Conservation (phyloP, 768 basidiomycete species). For the Mycena alexandri region DNA sequence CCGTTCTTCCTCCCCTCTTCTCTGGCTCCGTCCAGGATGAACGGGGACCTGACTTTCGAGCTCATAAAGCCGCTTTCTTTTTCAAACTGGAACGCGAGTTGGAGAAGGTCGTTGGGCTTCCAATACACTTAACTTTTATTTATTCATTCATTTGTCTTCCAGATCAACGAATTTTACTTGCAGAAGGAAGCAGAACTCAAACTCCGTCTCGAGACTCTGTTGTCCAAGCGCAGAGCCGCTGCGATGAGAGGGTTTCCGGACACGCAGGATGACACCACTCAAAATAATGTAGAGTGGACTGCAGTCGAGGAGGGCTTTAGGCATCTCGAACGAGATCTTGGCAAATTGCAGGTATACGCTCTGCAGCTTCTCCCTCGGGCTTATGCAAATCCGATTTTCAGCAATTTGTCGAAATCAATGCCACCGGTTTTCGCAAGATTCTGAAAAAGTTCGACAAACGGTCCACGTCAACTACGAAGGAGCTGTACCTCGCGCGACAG, state of each 20-base stretch:
- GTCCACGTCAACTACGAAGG: slow-evolving; percentile 94
- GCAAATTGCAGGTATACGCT: slow-evolving; percentile 86
- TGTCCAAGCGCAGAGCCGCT: slow-evolving; percentile 92
- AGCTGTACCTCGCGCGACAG: slow-evolving; percentile 94
- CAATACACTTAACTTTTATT: slow-evolving; percentile 24
- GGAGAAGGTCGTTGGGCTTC: slow-evolving; percentile 79
- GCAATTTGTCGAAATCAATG: slow-evolving; percentile 99
- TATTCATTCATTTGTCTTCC: slow-evolving; percentile 28
- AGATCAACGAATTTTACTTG: slow-evolving; percentile 99
- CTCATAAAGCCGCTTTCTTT: slow-evolving; percentile 98
- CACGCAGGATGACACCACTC: slow-evolving; percentile 67
- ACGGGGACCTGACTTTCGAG: slow-evolving; percentile 88
- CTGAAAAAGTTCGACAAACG: slow-evolving; percentile 99
- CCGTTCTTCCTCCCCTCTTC: slow-evolving; percentile 69
- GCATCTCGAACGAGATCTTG: slow-evolving; percentile 92
- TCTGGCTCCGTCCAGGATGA: slow-evolving; percentile 73
- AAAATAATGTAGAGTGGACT: slow-evolving; percentile 90
- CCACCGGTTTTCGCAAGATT: slow-evolving; percentile 96
- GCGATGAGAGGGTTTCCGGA: slow-evolving; percentile 81
- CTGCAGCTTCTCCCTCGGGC: slow-evolving; percentile 34
- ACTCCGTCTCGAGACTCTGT: slow-evolving; percentile 89
- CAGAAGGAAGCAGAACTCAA: slow-evolving; percentile 97
- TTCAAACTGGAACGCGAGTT: slow-evolving; percentile 98
- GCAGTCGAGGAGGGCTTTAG: slow-evolving; percentile 97
- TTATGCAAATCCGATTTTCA: slow-evolving; percentile 50